Evolutionary conservation across 768 basidiomycete genomes (phyloP), one percentile per base, ranked within the genome.

Genomic region (Podaxis sp.): DNA sequence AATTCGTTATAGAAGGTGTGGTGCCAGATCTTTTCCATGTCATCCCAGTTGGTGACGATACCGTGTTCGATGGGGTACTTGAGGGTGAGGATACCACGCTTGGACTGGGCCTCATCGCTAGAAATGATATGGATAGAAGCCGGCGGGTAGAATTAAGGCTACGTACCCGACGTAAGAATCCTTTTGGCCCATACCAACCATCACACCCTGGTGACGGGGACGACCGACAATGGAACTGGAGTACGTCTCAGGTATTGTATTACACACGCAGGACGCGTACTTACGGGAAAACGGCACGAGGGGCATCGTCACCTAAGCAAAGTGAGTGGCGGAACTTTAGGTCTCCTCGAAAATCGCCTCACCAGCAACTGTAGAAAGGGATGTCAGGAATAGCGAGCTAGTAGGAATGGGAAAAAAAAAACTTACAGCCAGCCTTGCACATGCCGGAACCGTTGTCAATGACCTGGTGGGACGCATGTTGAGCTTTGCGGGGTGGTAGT

Each of bases 351-450:
- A 56, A 63, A 61, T 56, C 48, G 61, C 67, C 60, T 71, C 81
- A 87, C 87, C 88, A 82, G 88, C 86, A 77, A 88, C 87, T 89
- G 69, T 63, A 68, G 57, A 52, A 65, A 39, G 61, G 69, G 53
- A 72, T 67, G 71, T 72, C 17, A 71, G 68, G 52, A 48, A 33
- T 38, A 24, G 26, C 57, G 40, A 22, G 42, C 15, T 38, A 42
- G 55, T 65, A 54, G 65, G 57, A 57, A 63, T 62, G 56, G 36
- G n/a, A n/a, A n/a, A 28, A 61, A 61, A 69, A 68, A 67, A 42
- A 89, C 90, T 71, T 76, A 93, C 92, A 95, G 80, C 97, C 96
- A 87, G 96, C 96, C 83, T 99, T 99, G 90, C 96, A 98, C 96
- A 98, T 99, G 80, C 96, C 96, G 74, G 96, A 98, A 74, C 93